Conservation (phyloP, 352 stramenopile species). For the Pythium myriotylum region DNA sequence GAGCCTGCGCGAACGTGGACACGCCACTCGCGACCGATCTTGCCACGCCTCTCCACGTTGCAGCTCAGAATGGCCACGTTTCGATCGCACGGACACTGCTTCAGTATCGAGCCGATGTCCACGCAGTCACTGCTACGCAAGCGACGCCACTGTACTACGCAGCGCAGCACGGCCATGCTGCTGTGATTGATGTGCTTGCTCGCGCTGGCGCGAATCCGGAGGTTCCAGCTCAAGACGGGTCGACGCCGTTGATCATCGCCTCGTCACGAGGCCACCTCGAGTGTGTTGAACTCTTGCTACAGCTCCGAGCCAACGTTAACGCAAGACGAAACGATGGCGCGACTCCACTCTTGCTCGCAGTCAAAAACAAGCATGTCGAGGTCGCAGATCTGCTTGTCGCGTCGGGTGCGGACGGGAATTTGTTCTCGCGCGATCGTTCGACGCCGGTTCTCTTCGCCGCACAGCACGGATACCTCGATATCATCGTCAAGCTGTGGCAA, state of each 20-base stretch:
- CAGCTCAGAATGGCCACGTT: too few species aligned
- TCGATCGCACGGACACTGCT: too few species aligned
- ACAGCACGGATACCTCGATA: conserved; percentile 17
- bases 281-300: conserved; percentile 6
- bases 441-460: conserved; percentile 17
- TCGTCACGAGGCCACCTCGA: conserved; percentile 12
- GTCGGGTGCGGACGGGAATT: conserved; percentile 4
- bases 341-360: conserved; percentile 85
- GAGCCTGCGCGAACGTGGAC: too few species aligned
- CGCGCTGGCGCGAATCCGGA: conserved; percentile 7
- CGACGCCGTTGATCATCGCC: conserved; percentile 12
- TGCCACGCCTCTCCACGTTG: too few species aligned
- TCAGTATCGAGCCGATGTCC: conserved; percentile 10
- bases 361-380: conserved; percentile 79
- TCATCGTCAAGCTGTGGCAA: conserved; percentile 14
- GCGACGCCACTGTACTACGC: conserved; percentile 26
- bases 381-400: conserved; percentile 58
- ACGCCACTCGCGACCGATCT: too few species aligned
- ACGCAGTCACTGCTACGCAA: conserved; percentile 38
- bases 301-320: conserved; percentile 14
- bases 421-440: conserved; percentile 10
- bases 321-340: conserved; percentile 57
- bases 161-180: conserved; percentile 9
- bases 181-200: conserved; percentile 34
- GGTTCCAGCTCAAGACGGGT: conserved; percentile 5